Evolutionary conservation across 441 rosid species (phyloP).

Genomic region (Populus trichocarpa): DNA sequence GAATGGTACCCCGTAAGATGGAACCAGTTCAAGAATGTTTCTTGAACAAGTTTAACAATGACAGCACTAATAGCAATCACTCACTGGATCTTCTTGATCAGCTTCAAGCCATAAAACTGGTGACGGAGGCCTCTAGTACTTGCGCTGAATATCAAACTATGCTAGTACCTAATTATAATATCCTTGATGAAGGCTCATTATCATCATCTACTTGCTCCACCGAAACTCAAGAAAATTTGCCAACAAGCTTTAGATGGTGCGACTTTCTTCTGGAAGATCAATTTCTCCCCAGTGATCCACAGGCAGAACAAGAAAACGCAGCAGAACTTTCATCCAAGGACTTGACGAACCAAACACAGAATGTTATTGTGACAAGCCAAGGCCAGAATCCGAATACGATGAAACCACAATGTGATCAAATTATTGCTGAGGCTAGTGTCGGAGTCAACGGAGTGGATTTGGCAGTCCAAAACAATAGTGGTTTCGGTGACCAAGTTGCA

Average conservation of each 20-base stretch:
- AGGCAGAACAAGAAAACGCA: slow-evolving; percentile 23
- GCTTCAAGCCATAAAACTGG: slow-evolving; percentile 68
- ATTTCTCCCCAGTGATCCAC: slow-evolving; percentile 19
- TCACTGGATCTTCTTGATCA: slow-evolving; percentile 69
- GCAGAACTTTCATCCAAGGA: slow-evolving; percentile 30
- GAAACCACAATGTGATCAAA: not conserved
- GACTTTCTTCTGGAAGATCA: slow-evolving; percentile 77
- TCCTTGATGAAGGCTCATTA: slow-evolving; percentile 23
- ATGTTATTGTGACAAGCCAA: not conserved
- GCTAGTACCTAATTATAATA: slow-evolving; percentile 13
- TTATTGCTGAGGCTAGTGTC: not conserved
- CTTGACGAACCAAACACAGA: slow-evolving; percentile 13
- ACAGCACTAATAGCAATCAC: slow-evolving; percentile 2
- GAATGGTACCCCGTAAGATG: slow-evolving; percentile 16
- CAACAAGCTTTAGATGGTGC: slow-evolving; percentile 57
- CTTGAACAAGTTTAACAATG: slow-evolving; percentile 3
- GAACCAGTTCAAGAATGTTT: slow-evolving; percentile 26
- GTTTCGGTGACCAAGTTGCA: slow-evolving; percentile 13
- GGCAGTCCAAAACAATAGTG: slow-evolving; percentile 23
- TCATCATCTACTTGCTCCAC: slow-evolving; percentile 63
- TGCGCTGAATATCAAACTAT: slow-evolving; percentile 24
- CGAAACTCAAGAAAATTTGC: slow-evolving; percentile 39
- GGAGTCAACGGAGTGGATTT: slow-evolving; percentile 21
- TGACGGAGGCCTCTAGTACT: slow-evolving; percentile 45
- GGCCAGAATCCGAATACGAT: not conserved